Evolutionary conservation across 805 yeast species (phyloP).

Genomic region (Deakozyma indianensis): DNA sequence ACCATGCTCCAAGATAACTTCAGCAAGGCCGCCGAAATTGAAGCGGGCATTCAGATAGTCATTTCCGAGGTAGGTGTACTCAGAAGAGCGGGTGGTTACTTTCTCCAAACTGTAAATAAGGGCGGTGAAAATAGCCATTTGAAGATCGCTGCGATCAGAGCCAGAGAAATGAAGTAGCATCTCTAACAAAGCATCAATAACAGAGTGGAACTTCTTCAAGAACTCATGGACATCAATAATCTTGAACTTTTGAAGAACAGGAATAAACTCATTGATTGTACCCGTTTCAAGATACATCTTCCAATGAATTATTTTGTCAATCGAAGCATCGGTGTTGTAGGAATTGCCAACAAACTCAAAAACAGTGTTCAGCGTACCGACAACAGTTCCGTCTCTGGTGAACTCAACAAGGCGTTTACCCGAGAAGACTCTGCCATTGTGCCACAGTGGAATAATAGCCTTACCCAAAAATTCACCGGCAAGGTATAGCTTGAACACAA

Average conservation of each 20-base stretch:
- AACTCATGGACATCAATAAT: slow-evolving; percentile 39
- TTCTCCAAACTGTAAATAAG: slow-evolving; percentile 14
- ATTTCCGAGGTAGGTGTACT: slow-evolving; percentile 9
- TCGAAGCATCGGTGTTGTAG: slow-evolving; percentile 42
- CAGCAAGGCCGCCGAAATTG: slow-evolving; percentile 36
- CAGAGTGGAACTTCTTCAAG: slow-evolving; percentile 27
- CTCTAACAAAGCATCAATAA: slow-evolving; percentile 18
- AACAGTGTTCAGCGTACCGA: slow-evolving; percentile 34
- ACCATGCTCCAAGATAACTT: slow-evolving; percentile 12
- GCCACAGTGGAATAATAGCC: slow-evolving; percentile 31
- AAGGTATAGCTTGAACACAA: slow-evolving; percentile 41
- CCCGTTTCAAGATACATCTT: slow-evolving; percentile 30
- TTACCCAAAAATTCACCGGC: slow-evolving; percentile 53
- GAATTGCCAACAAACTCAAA: slow-evolving; percentile 56
- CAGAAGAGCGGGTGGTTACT: slow-evolving; percentile 9
- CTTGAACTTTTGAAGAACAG: slow-evolving; percentile 34
- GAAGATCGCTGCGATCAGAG: slow-evolving; percentile 6
- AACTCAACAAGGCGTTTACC: slow-evolving; percentile 10
- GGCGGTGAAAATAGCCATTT: slow-evolving; percentile 11
- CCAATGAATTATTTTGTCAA: slow-evolving; percentile 42
- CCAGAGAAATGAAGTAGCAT: slow-evolving; percentile 24
- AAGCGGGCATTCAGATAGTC: slow-evolving; percentile 14
- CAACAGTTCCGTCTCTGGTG: slow-evolving; percentile 28
- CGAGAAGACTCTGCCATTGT: slow-evolving; percentile 9
- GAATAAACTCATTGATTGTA: slow-evolving; percentile 29